Evolutionary conservation across 306 rosid species (phyloP).

Genomic region (Quercus variabilis): DNA sequence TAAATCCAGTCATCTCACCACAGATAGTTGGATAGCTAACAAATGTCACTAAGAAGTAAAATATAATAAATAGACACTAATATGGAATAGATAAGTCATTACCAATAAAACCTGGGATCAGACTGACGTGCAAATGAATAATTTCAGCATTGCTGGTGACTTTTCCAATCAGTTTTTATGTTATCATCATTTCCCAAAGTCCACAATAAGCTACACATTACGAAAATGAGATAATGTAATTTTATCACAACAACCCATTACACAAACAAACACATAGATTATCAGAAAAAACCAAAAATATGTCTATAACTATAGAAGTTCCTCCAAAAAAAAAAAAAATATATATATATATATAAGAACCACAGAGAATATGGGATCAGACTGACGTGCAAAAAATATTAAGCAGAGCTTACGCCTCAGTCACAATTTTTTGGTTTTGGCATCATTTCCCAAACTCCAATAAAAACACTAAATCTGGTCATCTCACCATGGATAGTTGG

Average conservation of each 20-base stretch:
- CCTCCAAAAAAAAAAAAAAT: no score
- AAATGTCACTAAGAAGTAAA: no score
- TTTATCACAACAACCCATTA: neutral
- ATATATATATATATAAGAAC: neutral
- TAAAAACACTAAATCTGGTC: no score
- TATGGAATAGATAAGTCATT: neutral
- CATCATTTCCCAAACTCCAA: conserved; percentile 24
- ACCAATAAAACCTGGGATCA: no score
- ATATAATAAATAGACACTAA: no score
- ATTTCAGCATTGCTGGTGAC: conserved; percentile 14
- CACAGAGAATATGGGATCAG: conserved; percentile 12
- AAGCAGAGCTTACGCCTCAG: conserved; percentile 18
- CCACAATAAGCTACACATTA: neutral
- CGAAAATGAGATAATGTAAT: no score
- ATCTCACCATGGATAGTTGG: neutral
- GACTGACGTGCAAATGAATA: conserved; percentile 21
- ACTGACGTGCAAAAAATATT: conserved; percentile 34
- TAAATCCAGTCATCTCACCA: neutral
- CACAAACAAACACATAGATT: neutral
- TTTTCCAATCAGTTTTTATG: neutral
- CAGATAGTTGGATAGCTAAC: no score
- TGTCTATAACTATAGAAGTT: no score
- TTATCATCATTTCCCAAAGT: conserved; percentile 13
- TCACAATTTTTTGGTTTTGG: neutral
- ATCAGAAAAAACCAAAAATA: no score